Evolutionary conservation across 2,329 filamentous ascomycete genomes (phyloP).

Genomic region (Coniella lustricola): DNA sequence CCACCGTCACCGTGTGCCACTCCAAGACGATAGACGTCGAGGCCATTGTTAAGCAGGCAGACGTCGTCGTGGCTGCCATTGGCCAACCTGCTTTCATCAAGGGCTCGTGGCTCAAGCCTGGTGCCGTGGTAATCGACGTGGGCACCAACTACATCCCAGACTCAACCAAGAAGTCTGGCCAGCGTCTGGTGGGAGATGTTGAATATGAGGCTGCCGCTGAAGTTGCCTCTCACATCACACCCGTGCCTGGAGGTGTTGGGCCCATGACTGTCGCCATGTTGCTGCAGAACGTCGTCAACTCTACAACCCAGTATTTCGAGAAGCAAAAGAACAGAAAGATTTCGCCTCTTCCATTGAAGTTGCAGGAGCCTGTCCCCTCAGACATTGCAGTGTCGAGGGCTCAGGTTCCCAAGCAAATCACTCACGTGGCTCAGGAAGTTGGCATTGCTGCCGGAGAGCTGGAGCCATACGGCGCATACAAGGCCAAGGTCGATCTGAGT

Average conservation of each 20-base stretch:
- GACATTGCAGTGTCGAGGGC: constrained; percentile 88
- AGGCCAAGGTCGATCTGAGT: constrained; percentile 86
- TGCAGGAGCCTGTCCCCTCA: constrained; percentile 78
- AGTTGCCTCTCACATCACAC: constrained; percentile 89
- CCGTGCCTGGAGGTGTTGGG: constrained; percentile 91
- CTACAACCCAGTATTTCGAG: constrained; percentile 75
- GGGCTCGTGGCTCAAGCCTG: constrained; percentile 91
- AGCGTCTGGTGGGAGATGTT: constrained; percentile 89
- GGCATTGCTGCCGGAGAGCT: constrained; percentile 85
- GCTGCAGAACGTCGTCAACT: constrained; percentile 87
- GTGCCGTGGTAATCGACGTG: constrained; percentile 93
- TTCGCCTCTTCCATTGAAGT: constrained; percentile 73
- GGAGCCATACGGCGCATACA: constrained; percentile 90
- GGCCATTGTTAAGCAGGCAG: constrained; percentile 71
- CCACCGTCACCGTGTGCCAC: constrained; percentile 94
- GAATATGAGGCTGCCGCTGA: constrained; percentile 79
- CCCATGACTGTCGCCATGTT: constrained; percentile 99
- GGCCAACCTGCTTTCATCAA: constrained; percentile 82
- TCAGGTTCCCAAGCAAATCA: constrained; percentile 89
- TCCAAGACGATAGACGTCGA: constrained; percentile 73
- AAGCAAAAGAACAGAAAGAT: constrained; percentile 74
- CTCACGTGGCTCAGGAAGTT: constrained; percentile 73
- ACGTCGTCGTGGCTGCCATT: constrained; percentile 88
- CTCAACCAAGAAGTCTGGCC: constrained; percentile 80
- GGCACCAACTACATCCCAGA: constrained; percentile 95